Evolutionary conservation across 1,284 basidiomycete species (phyloP).

Genomic region (Fomitopsis pinicola): DNA sequence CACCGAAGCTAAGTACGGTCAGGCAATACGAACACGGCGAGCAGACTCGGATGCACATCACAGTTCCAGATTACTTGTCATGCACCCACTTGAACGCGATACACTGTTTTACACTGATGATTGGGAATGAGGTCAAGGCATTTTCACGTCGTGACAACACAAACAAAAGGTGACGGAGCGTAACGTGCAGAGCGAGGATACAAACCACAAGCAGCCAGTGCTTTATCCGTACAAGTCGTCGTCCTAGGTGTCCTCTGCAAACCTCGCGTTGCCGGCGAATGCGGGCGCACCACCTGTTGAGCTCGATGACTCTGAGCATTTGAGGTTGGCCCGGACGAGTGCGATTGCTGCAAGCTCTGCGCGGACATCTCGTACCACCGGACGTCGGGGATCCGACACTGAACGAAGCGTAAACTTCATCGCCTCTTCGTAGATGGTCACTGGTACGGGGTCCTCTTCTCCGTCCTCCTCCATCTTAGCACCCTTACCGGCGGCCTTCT

Average conservation of each 20-base stretch:
- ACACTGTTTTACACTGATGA: background rate
- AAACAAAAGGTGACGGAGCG: background rate
- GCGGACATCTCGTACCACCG: constrained; percentile 91
- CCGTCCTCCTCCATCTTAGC: constrained; percentile 74
- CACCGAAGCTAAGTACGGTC: background rate
- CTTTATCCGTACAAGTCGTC: constrained; percentile 83
- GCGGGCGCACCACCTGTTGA: constrained; percentile 41
- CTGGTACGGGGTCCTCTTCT: constrained; percentile 92
- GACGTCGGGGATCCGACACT: constrained; percentile 92
- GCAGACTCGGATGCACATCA: background rate
- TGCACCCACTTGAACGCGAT: background rate
- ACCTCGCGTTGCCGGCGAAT: constrained; percentile 68
- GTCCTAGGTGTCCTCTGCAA: constrained; percentile 76
- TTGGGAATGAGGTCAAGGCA: constrained; percentile 1
- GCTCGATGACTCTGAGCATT: constrained; percentile 87
- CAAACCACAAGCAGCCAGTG: background rate
- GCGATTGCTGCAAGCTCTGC: constrained; percentile 86
- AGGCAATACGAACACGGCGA: background rate
- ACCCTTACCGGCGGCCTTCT: constrained; percentile 66
- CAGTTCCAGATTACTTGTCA: background rate
- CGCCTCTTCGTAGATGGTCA: constrained; percentile 98
- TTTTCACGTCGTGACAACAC: constrained; percentile 7
- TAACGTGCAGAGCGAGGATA: background rate
- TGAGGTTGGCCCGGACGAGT: constrained; percentile 89
- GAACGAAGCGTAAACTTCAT: constrained; percentile 93